These are phyloP conservation scores for Colletotrichum filicis DNA, from an alignment of 2,329 filamentous ascomycete species.

Conservation along the genomic window DNA sequence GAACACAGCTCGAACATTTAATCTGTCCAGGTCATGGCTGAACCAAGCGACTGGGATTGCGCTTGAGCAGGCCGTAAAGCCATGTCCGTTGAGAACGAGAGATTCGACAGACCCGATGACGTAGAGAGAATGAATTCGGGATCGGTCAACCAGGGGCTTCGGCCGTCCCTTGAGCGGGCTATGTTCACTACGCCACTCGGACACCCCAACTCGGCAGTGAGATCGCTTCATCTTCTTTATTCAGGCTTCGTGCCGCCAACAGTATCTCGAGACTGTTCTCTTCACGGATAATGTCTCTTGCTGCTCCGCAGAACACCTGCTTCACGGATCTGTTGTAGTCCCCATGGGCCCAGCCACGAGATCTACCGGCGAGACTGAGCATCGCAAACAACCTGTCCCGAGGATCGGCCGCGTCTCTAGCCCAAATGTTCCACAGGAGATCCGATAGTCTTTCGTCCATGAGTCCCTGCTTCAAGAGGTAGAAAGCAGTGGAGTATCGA, in stretches of 20 bases:
- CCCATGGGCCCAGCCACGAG: too few species aligned
- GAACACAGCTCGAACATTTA: background rate
- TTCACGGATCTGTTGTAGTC: background rate
- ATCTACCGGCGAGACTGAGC: background rate
- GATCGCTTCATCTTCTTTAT: background rate
- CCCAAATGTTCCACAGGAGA: conserved; percentile 1
- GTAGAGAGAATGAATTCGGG: background rate
- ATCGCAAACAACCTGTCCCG: background rate
- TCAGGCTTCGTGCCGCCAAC: background rate
- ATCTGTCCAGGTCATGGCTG: background rate
- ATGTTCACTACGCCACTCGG: background rate
- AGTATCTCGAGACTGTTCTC: conserved; percentile 4
- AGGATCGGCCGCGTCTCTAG: background rate
- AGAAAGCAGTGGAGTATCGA: background rate
- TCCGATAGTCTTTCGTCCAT: background rate
- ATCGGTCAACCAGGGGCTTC: background rate
- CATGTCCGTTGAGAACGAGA: background rate
- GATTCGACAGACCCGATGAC: background rate
- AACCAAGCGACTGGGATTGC: background rate
- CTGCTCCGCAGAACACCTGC: conserved; percentile 2
- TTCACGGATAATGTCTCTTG: background rate
- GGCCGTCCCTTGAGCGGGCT: background rate
- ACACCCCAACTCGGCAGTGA: background rate
- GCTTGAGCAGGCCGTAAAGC: background rate
- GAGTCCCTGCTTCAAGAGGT: background rate